These are phyloP conservation scores for Stephania yunnanensis DNA, from an alignment of 164 flowering plant species.

Conservation along the genomic window DNA sequence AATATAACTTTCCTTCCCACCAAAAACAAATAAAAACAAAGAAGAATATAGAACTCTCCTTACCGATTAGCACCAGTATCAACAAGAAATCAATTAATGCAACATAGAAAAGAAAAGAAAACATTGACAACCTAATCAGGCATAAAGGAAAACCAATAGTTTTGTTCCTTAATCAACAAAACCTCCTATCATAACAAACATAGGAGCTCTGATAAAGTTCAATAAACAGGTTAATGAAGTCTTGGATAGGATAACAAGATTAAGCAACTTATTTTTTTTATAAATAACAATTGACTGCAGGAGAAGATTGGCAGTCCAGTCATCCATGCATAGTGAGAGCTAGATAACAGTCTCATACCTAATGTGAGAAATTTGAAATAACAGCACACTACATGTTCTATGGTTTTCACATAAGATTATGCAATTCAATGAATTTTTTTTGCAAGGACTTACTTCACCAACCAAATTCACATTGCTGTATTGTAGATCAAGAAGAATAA, in stretches of 20 bases:
- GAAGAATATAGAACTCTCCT: neutral
- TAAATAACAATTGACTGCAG: too few relatives aligned
- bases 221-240: neutral
- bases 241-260: neutral
- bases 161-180: neutral
- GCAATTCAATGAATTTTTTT: too few relatives aligned
- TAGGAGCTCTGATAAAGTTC: neutral
- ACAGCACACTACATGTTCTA: neutral
- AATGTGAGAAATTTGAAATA: too few relatives aligned
- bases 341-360: too few relatives aligned
- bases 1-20: neutral
- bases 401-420: neutral
- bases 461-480: too few relatives aligned
- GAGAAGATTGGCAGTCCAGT: too few relatives aligned
- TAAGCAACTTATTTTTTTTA: too few relatives aligned
- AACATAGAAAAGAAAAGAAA: neutral
- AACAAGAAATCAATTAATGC: neutral
- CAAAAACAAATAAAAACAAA: too few relatives aligned
- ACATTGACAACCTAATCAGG: neutral
- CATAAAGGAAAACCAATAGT: neutral
- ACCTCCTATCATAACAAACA: neutral
- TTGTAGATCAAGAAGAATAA: too few relatives aligned
- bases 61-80: neutral
- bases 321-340: too few relatives aligned
- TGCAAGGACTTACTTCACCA: too few relatives aligned